Evolutionary conservation across 176 grass and related monocot species (phyloP), one percentile per base, ranked within the genome.

Genomic region (Triticum dicoccoides): DNA sequence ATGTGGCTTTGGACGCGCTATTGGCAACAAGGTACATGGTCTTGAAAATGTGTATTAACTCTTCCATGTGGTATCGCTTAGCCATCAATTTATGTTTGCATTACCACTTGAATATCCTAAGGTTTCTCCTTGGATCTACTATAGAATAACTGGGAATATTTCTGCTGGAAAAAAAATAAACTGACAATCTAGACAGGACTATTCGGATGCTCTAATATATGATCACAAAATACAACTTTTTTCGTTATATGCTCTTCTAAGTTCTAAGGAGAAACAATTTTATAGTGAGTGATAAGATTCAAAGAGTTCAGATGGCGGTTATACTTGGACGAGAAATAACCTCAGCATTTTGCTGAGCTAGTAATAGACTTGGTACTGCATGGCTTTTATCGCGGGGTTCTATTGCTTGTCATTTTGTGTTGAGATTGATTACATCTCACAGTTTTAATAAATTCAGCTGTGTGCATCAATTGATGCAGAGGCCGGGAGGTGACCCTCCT

Each of bases 1-100:
- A 84, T 95, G 93, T 52, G 96, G 96, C 44, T 91, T 98, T 89
- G 96, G 96, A 13, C 96, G 82, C 77, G 83, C 96, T 80, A 92
- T 98, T 89, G 96, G 96, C 75, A 98, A 98, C 83, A 98, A 98
- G 96, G 96, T 95, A 86, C 49, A 72, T 27, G 17, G 49, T 59
- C 29, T 27, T 41, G 8, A 39, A 73, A 82, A 54, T 80, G 33
- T 78, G 32, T 72, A 77, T 74, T 86, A 30, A 51, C 77, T 72
- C 44, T 51, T 68, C 44, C 8, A 4, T 68, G 35, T 32, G 25
- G 12, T 63, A 61, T 2, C 20, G 21, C 3, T 61, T 47, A 17
- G 35, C 54, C 38, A 39, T 78, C 18, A 62, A 9, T 68, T 27
- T 14, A 78, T 62, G 12, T 78, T 11, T 27, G 5, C 38, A 79